Evolutionary conservation across 2,329 filamentous ascomycete genomes (phyloP), one percentile per base, ranked within the genome.

Genomic region (Exophiala sp.): DNA sequence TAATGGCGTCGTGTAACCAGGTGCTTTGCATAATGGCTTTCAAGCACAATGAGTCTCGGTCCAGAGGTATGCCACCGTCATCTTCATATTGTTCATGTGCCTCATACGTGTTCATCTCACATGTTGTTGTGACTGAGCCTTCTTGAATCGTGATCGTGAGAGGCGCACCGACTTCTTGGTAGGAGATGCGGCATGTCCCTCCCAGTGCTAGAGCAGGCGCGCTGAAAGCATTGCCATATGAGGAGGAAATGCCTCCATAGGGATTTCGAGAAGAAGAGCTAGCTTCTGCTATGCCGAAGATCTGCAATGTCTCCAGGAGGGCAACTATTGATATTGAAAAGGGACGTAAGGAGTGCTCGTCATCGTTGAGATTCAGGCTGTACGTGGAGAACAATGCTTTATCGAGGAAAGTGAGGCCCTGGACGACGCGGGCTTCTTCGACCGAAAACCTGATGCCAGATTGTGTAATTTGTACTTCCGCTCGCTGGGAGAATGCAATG

Each of bases 281-380:
- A 5, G 82, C 75, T 11, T 84, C 78, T 61, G 89, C 87, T 42
- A 91, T 82, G 46, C 90, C 90, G 66, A 99, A 95, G 46, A 99
- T 97, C 66, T 96, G 92, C 6, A 99, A 79, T 0, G 92, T 95
- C 73, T 97, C 94, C 49, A 99, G 82, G 2, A 99, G 81, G 14
- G 92, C 89, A 3, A 86, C 80, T 7, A 99, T 81, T 1, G 91
- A 94, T 60, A 97, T 86, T 67, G 95, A 87, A 68, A 99, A 99
- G 47, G 81, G 82, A 6, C 89, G 85, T 29, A 82, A 78, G 3
- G 65, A 57, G 18, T 66, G 58, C 8, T 71, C 65, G 29, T 69
- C 65, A 44, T 65, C 60, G 18, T 69, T 66, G 73, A 76, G 60
- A 47, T 86, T 85, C 69, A 90, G 87, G 16, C 78, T 82, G 70